Percentiles rank a stretch among this genome's conserved stretches.
phyloP scores from a whole-genome alignment of 2,329 filamentous ascomycete genomes.

The Fusarium sp. region DNA sequence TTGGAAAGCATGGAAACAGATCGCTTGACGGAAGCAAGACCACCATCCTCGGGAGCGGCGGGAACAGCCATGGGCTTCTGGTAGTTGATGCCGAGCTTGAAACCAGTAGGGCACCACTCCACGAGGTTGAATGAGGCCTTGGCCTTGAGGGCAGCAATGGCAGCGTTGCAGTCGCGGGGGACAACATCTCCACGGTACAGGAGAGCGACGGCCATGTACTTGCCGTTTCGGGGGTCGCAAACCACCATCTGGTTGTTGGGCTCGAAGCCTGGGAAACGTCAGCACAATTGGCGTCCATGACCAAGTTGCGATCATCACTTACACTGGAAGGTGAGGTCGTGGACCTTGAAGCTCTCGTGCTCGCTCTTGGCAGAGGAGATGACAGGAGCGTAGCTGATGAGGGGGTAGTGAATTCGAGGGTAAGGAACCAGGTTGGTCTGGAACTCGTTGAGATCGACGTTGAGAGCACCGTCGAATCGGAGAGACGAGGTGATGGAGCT shows the following conservation, averaged over 20 bases:
- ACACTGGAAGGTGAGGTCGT: conserved; percentile 82
- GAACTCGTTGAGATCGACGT: conserved; percentile 82
- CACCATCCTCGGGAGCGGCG: conserved; percentile 64
- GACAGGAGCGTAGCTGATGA: conserved; percentile 79
- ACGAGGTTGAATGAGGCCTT: conserved; percentile 80
- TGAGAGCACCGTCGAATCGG: conserved; percentile 78
- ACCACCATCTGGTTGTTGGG: conserved; percentile 85
- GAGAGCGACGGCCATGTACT: conserved; percentile 81
- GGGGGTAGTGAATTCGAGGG: conserved; percentile 79
- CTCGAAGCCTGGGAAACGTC: conserved; percentile 70
- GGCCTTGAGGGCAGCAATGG: conserved; percentile 75
- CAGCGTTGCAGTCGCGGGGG: conserved; percentile 75
- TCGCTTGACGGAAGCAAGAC: conserved; percentile 71
- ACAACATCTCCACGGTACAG: conserved; percentile 80
- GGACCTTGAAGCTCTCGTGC: conserved; percentile 89
- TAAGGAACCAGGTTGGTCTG: conserved; percentile 82
- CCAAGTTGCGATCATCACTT: conserved; percentile 47
- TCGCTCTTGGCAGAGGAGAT: conserved; percentile 80
- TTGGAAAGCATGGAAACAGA: conserved; percentile 80
- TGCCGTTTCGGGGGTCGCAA: conserved; percentile 79
- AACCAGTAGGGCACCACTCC: conserved; percentile 81
- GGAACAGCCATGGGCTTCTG: conserved; percentile 74
- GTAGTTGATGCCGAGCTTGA: conserved; percentile 83
- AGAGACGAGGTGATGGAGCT: conserved; percentile 80
- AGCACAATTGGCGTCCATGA: conserved; percentile 31